Conservation (phyloP, 306 rosid species). For the Vigna unguiculata region DNA sequence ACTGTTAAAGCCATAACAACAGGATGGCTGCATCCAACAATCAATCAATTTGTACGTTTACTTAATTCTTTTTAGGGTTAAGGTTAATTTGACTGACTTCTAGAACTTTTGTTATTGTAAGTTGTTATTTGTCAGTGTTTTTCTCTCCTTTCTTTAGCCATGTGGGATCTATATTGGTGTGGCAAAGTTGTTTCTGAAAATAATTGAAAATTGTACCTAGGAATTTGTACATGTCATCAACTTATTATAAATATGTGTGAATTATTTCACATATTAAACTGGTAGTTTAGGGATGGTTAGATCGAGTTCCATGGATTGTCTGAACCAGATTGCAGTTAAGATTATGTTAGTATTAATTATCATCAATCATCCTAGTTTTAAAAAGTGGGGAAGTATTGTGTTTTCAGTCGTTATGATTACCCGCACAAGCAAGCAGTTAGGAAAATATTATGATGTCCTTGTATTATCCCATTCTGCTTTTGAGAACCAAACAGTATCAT, state of each 20-base stretch:
- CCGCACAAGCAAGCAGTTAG: neutral
- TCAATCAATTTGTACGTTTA: slow-evolving; percentile 91
- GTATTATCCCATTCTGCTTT: neutral
- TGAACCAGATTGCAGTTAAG: neutral
- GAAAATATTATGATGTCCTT: slow-evolving; percentile 11
- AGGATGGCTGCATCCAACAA: slow-evolving; percentile 97
- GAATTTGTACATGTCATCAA: neutral
- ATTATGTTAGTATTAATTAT: neutral
- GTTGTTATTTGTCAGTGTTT: slow-evolving; percentile 1
- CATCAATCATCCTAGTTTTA: neutral
- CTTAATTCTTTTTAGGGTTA: slow-evolving; percentile 23
- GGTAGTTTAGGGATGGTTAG: slow-evolving; percentile 2
- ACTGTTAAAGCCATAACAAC: slow-evolving; percentile 90
- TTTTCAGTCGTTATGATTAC: neutral
- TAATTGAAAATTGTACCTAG: neutral
- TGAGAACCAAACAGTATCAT: neutral
- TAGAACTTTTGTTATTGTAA: neutral
- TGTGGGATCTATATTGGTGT: neutral
- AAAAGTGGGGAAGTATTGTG: neutral
- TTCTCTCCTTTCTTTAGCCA: slow-evolving; percentile 4
- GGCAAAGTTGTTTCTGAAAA: slow-evolving; percentile 2
- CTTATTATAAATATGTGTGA: neutral
- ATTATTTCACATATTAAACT: slow-evolving; percentile 12
- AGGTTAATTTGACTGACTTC: slow-evolving; percentile 24
- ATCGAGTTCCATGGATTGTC: slow-evolving; percentile 12